A percentile compares a stretch with the other conserved stretches of the same genome.
Evolutionary conservation across 208 protist species (phyloP).

Genomic region (Trypanosoma avium): DNA sequence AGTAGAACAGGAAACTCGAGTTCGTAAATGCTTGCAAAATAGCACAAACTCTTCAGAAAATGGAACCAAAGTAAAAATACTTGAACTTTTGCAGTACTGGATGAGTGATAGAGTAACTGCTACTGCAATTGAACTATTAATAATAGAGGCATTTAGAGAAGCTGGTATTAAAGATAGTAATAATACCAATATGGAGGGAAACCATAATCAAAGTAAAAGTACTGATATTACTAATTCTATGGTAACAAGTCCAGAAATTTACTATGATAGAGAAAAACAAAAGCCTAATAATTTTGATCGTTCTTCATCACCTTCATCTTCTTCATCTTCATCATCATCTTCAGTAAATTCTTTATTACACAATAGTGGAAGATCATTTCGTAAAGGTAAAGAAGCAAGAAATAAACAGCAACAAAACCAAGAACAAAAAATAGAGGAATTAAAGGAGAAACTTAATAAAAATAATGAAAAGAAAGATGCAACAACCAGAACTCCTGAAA

Average conservation of each 20-base stretch:
- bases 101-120: slow-evolving; percentile 45
- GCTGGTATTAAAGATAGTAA: neutral
- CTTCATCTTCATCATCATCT: slow-evolving; percentile 1
- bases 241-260: too few species aligned
- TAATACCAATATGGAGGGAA: neutral
- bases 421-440: neutral
- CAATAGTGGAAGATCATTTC: neutral
- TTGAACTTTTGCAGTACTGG: slow-evolving; percentile 73
- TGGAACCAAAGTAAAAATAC: slow-evolving; percentile 47
- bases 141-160: slow-evolving; percentile 37
- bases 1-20: neutral
- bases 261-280: neutral
- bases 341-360: neutral
- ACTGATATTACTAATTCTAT: too few species aligned
- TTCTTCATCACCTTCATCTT: neutral
- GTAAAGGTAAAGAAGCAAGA: neutral
- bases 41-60: slow-evolving; percentile 1
- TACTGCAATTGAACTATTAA: slow-evolving; percentile 35
- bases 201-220: neutral
- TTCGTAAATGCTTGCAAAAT: slow-evolving; percentile 10
- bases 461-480: neutral
- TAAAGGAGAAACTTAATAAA: neutral
- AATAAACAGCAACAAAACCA: neutral
- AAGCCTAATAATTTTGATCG: too few species aligned
- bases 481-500: slow-evolving; percentile 1